These are phyloP conservation scores for Ogataea pilisensis DNA, from an alignment of 805 yeast genomes.

Conservation along the genomic window DNA sequence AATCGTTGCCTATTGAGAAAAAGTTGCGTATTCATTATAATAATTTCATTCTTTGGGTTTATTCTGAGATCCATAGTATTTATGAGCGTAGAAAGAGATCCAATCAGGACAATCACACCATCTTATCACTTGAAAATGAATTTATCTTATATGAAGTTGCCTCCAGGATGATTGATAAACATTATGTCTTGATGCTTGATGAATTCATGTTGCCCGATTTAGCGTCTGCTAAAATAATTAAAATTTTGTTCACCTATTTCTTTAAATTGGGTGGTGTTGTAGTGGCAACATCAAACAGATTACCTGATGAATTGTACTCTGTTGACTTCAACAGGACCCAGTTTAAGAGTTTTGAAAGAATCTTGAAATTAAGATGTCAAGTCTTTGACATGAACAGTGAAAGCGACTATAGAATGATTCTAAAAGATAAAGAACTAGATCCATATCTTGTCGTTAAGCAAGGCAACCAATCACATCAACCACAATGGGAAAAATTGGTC, in stretches of 20 bases:
- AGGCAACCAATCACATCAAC: constrained; percentile 23
- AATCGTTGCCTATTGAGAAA: constrained; percentile 55
- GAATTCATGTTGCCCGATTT: constrained; percentile 78
- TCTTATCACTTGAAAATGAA: constrained; percentile 51
- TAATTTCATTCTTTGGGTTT: constrained; percentile 66
- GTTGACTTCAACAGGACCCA: constrained; percentile 58
- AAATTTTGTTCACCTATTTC: constrained; percentile 60
- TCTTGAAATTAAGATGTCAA: constrained; percentile 56
- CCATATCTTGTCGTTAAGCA: constrained; percentile 34
- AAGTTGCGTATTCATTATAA: constrained; percentile 71
- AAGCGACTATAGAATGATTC: constrained; percentile 49
- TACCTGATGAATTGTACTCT: constrained; percentile 69
- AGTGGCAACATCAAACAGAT: constrained; percentile 68
- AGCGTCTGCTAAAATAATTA: constrained; percentile 66
- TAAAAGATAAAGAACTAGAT: constrained; percentile 23
- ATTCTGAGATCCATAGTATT: constrained; percentile 54
- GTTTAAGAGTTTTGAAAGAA: constrained; percentile 52
- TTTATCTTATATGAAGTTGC: constrained; percentile 65
- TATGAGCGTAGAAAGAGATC: constrained; percentile 38
- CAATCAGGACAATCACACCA: constrained; percentile 30
- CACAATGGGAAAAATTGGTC: constrained; percentile 35
- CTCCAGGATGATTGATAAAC: constrained; percentile 52
- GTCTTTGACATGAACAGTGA: constrained; percentile 57
- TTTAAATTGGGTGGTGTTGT: constrained; percentile 72
- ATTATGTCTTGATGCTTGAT: constrained; percentile 59